phyloP scores from a whole-genome alignment of 139 green algal species.

The Chlorella sp. region DNA sequence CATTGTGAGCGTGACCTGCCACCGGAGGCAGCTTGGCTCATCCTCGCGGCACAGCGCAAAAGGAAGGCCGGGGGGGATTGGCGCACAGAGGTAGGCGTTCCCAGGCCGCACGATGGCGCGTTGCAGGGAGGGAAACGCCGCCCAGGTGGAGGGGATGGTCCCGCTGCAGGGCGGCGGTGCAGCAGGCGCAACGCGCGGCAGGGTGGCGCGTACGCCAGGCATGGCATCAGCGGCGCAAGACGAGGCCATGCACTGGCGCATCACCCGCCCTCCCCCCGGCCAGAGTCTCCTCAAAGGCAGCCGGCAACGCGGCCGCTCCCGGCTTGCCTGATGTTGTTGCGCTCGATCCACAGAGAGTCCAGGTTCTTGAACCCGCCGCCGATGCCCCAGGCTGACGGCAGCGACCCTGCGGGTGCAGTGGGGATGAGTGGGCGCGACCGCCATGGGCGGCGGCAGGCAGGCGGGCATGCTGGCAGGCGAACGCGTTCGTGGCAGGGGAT shows the following conservation, averaged over 20 bases:
- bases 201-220: too few relatives aligned
- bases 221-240: neutral
- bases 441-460: neutral
- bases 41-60: constrained; percentile 23
- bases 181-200: neutral
- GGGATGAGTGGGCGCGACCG: neutral
- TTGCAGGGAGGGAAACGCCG: too few relatives aligned
- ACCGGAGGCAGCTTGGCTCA: constrained; percentile 16
- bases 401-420: neutral
- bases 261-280: too few relatives aligned
- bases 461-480: neutral
- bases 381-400: constrained; percentile 24
- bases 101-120: too few relatives aligned
- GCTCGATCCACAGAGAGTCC: constrained; percentile 2
- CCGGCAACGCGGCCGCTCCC: neutral
- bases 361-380: neutral
- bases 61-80: neutral
- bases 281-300: neutral
- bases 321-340: neutral
- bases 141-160: too few relatives aligned
- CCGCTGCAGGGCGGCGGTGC: neutral
- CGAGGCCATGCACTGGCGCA: neutral
- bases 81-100: neutral
- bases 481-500: too few relatives aligned
- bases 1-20: neutral